Base-by-base conservation (phyloP, 2,329 filamentous ascomycete genomes). In the Shiraia bambusicola region DNA sequence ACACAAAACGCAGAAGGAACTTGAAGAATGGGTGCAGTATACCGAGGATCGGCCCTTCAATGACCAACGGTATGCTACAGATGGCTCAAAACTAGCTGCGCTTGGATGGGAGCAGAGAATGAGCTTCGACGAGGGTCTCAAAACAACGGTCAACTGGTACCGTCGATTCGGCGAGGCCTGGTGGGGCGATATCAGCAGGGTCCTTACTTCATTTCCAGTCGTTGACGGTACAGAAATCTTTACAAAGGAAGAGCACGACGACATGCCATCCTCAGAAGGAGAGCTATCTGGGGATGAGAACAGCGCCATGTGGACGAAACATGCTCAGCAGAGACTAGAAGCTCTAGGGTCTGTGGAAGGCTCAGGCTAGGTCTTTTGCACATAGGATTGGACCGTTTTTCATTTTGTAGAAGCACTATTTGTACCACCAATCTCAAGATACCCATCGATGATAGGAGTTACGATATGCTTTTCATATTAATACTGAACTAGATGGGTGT, bases 31-130 rank as follows among this genome's bases (percentile, higher is more conserved):
- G 78, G 79, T 91, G 55, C 81, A 86, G 65, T 85, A 88, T 67
- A 88, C 86, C 2, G 78, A 83, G 50, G 87, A 93, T 69, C 78
- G 88, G 14, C 87, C 87, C 0, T 92, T 69, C 57, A 69, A 69
- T 34, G 69, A 71, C 40, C 62, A 65, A 37, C 59, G 67, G 16
- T 69, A 70, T 42, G 66, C 66, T 2, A 67, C 67, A 1, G 66
- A 71, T 32, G 66, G 67, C 0, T 51, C 66, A 4, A 71, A 71
- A 46, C 56, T 71, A 5, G 51, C 61, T 1, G 50, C 53, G 13
- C 52, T 71, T 10, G 69, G 67, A 0, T 71, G 68, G 67, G 24
- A 59, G 31, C 68, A 61, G 3, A 66, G 58, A 42, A 67, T 56
- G 19, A 51, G 46, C 14, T 70, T 70, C 31, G 61, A 66, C 2